Evolutionary conservation across 1,284 basidiomycete genomes (phyloP), one percentile per base, ranked within the genome.

Genomic region (Apiotrichum mycotoxinovorans): DNA sequence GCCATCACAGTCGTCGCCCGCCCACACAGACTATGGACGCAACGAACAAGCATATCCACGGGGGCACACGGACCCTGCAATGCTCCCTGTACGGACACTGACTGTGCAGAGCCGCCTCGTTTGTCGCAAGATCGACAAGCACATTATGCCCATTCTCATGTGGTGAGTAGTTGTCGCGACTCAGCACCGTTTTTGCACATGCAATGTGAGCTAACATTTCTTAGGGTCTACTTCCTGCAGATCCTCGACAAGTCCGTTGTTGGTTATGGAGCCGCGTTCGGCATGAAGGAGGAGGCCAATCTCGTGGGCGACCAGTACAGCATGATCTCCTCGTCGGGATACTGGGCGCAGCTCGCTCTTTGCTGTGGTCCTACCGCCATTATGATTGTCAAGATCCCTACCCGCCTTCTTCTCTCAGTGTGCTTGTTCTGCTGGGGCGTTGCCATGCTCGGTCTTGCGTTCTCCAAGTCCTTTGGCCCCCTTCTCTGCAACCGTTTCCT

Each of bases 221-320:
- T n/a, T n/a, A 53, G 66, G 71, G 68, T 73, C 18, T 73, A 73
- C 58, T 71, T 73, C 60, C 62, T 73, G 20, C 72, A 74, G 52
- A 73, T 73, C 46, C 58, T 74, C 38, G 74, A 75, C 64, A 75
- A 75, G 60, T 52, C 51, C 38, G 57, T 55, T 33, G 69, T 66
- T 49, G 62, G 63, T 18, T 61, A 65, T 30, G 61, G 57, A 18
- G 61, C 61, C 1, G 54, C 61, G 4, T 63, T 66, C 54, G 49
- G 49, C 12, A 59, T 75, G 35, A 64, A 67, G 15, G 52, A 46
- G 3, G 66, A 75, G 46, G 60, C 67, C 12, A 20, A 64, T 17
- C 61, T 73, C 8, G 51, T 57, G 14, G 66, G 61, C 4, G 65
- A 63, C 43, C 59, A 74, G 50, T 74, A 73, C 61, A 72, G 67